Base-by-base conservation (phyloP, 257 asterid genomes). In the Ilex asprella region DNA sequence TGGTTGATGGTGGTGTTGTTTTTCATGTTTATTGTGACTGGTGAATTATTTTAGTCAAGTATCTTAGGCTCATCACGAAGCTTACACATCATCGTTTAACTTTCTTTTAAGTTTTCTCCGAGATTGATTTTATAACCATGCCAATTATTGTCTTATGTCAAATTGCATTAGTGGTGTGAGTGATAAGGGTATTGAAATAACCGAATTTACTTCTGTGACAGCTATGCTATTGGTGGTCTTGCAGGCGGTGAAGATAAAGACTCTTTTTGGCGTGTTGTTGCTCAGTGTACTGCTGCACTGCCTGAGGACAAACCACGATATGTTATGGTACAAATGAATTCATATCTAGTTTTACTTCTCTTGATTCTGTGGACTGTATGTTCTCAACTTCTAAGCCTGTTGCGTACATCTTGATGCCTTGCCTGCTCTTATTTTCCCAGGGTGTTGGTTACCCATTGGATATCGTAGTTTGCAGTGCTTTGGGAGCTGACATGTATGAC, bases 201-300 rank as follows among this genome's bases (percentile, higher is more conserved):
- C 78, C 50, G 46, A 64, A 59, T 82, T 76, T 70, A 57, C 67
- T 82, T 73, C 67, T 74, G 78, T 73, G 77, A 72, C 87, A 92
- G 97, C 86, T 92, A 92, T 78, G 99, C 99, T 67, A 92, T 92
- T 87, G 99, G 99, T 75, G 99, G 99, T 75, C 99, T 92, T 82
- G 91, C 97, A 74, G 99, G 99, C 67, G 99, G 99, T n/a, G 97
- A 92, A 82, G 97, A 89, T 74, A 92, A 92, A 79, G 99, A 92
- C 76, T 92, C 99, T 13, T 92, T 92, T 73, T 92, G 99, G 99
- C 87, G 99, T 46, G 96, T 92, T 67, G 97, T 92, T 79, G 99
- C 99, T 39, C 99, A 92, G 79, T 92, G 99, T 78, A 92, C 99
- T 43, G 97, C 99, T 74, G 79, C 95, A 67, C 76, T 92, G 70